phyloP scores from a whole-genome alignment of 192 early-diverging fungal species.

The Coemansia sp. region DNA sequence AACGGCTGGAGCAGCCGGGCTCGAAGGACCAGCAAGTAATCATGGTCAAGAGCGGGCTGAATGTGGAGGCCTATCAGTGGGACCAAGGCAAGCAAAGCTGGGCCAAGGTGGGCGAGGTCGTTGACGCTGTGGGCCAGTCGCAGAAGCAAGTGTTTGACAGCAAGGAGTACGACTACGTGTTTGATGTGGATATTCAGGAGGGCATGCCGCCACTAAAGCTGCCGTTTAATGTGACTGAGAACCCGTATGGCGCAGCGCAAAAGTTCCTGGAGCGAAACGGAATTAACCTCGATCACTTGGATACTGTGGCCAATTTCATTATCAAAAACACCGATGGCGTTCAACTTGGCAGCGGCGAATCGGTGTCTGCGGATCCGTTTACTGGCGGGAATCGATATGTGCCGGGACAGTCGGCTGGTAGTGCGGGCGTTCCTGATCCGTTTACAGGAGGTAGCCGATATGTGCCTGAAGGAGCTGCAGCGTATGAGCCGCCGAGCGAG shows the following conservation, averaged over 20 bases:
- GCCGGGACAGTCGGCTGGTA: constrained; percentile 34
- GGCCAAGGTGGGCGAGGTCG: constrained; percentile 92
- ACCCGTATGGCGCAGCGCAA: constrained; percentile 93
- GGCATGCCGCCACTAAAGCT: constrained; percentile 83
- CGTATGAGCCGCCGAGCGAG: constrained; percentile 29
- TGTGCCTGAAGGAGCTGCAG: constrained; percentile 17
- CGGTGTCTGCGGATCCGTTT: constrained; percentile 28
- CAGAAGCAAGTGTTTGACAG: constrained; percentile 84
- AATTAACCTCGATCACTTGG: constrained; percentile 81
- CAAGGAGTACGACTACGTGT: constrained; percentile 96
- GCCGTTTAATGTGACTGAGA: constrained; percentile 91
- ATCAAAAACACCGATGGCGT: constrained; percentile 76
- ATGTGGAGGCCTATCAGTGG: constrained; percentile 93
- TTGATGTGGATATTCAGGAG: constrained; percentile 93
- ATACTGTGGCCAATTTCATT: constrained; percentile 96
- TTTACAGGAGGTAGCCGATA: constrained; percentile 19
- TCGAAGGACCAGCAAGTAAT: constrained; percentile 81
- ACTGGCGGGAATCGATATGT: constrained; percentile 66
- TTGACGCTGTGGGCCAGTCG: constrained; percentile 78
- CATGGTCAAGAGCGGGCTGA: constrained; percentile 78
- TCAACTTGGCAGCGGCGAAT: constrained; percentile 16
- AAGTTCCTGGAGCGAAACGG: constrained; percentile 83
- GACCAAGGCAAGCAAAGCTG: constrained; percentile 61
- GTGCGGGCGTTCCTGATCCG: constrained; percentile 29
- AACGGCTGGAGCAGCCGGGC: constrained; percentile 70